Evolutionary conservation across 257 asterid species (phyloP), one percentile per base, ranked within the genome.

Genomic region (Solanum sejunctum): DNA sequence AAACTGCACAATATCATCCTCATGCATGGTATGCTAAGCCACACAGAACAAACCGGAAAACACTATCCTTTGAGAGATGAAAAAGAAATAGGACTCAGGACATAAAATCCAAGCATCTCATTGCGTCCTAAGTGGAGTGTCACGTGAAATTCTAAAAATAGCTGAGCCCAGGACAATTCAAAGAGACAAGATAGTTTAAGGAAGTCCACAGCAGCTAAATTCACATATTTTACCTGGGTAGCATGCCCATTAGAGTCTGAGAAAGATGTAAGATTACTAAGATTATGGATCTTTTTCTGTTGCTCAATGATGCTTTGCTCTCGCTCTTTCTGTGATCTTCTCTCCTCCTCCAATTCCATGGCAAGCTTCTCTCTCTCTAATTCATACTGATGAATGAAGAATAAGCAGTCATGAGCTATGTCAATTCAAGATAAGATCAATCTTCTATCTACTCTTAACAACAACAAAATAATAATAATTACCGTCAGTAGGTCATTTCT

Each of bases 401-500:
- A 83, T 55, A 57, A 84, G 86, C 64, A 86, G 84, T n/a, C 87
- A 51, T 20, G 73, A 64, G 6, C 39, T 23, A 52, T 3, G 16
- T 10, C 81, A 41, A 66, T 43, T n/a, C 10, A 21, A 52, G 54
- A 36, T 26, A 85, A 23, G 43, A 41, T 16, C 66, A 78, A 52
- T 54, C 63, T 47, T 81, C 21, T 64, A 47, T 81, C 21, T 64
- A 47, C 64, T 10, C 36, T 66, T 32, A 80, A 54, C 15, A 77
- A 54, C 20, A 60, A 26, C 20, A 18, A 75, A 72, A 39, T 64
- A 63, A 60, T 69, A 45, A 84, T 49, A 55, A 41, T 85, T 89
- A 97, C 99, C 98, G 91, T 94, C 88, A 97, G 91, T 97, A 97
- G 92, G 85, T 95, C 99, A 88, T 97, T 97, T 86, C 99, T 91